Evolutionary conservation across 495 filamentous ascomycete species (phyloP).

Genomic region (Aspergillus incahuasiensis): DNA sequence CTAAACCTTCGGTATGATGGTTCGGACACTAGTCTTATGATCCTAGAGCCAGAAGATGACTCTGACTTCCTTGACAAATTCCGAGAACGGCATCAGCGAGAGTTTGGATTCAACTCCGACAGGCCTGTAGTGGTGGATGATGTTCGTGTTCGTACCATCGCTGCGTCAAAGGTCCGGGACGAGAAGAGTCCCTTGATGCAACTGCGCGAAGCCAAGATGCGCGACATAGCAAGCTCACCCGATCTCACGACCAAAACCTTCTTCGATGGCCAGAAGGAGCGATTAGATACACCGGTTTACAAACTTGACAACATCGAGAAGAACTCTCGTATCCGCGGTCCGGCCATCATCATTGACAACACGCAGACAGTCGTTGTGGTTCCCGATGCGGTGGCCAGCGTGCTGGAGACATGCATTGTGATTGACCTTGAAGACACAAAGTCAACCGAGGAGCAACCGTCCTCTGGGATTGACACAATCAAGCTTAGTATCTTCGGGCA

Average conservation of each 20-base stretch:
- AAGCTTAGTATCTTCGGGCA: constrained; percentile 94
- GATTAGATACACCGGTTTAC: constrained; percentile 80
- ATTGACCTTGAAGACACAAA: constrained; percentile 38
- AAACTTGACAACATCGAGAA: constrained; percentile 72
- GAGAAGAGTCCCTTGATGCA: constrained; percentile 40
- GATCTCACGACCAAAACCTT: constrained; percentile 39
- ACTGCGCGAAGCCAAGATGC: constrained; percentile 29
- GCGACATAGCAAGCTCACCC: constrained; percentile 24
- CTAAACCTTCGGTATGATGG: constrained; percentile 53
- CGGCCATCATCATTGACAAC: constrained; percentile 87
- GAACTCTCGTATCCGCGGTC: constrained; percentile 74
- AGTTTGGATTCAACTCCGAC: constrained; percentile 51
- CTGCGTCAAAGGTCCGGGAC: constrained; percentile 37
- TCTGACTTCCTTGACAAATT: constrained; percentile 43
- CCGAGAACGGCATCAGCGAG: constrained; percentile 42
- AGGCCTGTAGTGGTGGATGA: constrained; percentile 49
- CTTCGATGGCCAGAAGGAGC: constrained; percentile 58
- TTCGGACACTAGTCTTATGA: constrained; percentile 51
- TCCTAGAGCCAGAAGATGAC: constrained; percentile 37
- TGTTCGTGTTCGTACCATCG: constrained; percentile 46
- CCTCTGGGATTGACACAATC: constrained; percentile 69
- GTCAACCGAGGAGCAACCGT: constrained; percentile 53
- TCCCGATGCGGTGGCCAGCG: constrained; percentile 58
- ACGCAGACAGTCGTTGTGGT: constrained; percentile 95
- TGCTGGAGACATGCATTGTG: constrained; percentile 43